These are phyloP conservation scores for Gossypium bickii DNA, from an alignment of 345 rosid genomes.

Conservation along the genomic window DNA sequence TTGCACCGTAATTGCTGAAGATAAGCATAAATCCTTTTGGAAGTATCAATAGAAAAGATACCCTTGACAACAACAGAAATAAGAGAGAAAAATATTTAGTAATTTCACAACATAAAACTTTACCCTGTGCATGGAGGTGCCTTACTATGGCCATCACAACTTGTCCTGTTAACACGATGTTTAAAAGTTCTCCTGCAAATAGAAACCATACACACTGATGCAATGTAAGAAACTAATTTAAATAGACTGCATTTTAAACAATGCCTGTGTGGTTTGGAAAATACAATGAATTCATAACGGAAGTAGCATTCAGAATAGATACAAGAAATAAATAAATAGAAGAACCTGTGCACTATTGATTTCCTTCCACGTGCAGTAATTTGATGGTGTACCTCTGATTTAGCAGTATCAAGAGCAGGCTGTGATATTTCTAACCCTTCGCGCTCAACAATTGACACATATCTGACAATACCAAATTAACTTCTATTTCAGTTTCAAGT, in stretches of 20 bases:
- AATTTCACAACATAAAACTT: neutral
- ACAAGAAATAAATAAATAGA: neutral
- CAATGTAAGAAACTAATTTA: constrained; percentile 12
- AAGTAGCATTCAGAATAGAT: neutral
- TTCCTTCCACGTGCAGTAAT: constrained; percentile 53
- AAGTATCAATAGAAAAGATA: neutral
- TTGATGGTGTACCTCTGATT: constrained; percentile 70
- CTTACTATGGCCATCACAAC: constrained; percentile 43
- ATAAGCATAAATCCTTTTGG: neutral
- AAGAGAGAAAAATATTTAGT: neutral
- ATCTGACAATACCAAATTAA: constrained; percentile 31
- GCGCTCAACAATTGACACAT: constrained; percentile 40
- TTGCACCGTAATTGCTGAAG: neutral
- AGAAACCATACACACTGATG: neutral
- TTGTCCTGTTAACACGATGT: constrained; percentile 29
- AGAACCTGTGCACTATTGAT: constrained; percentile 60
- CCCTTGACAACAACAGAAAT: neutral
- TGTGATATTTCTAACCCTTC: constrained; percentile 72
- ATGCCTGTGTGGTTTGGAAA: neutral
- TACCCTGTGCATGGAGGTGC: constrained; percentile 78
- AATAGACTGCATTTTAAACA: neutral
- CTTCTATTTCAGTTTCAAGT: neutral
- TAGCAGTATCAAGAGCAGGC: constrained; percentile 51
- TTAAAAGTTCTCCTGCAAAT: constrained; percentile 54
- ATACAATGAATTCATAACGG: neutral